These are phyloP conservation scores for Penicillium polonicum DNA, from an alignment of 2,329 filamentous ascomycete species.

Conservation along the genomic window DNA sequence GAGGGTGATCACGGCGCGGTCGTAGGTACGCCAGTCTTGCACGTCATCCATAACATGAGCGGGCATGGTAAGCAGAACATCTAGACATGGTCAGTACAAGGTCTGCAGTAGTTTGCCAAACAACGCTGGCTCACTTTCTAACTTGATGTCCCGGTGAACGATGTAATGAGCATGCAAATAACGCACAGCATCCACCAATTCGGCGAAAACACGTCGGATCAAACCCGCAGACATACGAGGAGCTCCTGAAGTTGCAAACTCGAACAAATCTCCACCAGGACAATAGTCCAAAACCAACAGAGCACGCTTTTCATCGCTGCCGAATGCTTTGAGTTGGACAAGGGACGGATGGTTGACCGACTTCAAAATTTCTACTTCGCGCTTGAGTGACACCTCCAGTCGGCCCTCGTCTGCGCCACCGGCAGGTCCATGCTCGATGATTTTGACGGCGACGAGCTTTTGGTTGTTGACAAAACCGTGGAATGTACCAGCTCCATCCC, in stretches of 20 bases:
- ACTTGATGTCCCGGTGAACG: constrained; percentile 95
- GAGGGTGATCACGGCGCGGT: constrained; percentile 79
- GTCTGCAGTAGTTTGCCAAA: constrained; percentile 4
- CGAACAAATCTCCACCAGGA: constrained; percentile 91
- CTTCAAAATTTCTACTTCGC: constrained; percentile 92
- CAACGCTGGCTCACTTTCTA: constrained; percentile 71
- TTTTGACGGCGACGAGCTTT: constrained; percentile 88
- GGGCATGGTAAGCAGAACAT: constrained; percentile 86
- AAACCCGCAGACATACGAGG: constrained; percentile 66
- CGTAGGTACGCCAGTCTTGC: constrained; percentile 71
- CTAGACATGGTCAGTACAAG: constrained; percentile 47
- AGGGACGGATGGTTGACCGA: constrained; percentile 84
- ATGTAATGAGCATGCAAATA: constrained; percentile 85
- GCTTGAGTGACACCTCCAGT: constrained; percentile 87
- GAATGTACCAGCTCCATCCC: constrained; percentile 14
- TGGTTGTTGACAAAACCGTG: constrained; percentile 56
- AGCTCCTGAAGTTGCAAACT: constrained; percentile 74
- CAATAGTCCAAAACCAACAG: constrained; percentile 88
- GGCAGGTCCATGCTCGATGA: constrained; percentile 90
- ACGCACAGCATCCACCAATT: constrained; percentile 77
- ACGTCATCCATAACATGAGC: constrained; percentile 64
- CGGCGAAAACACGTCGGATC: constrained; percentile 82
- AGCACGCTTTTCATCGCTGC: constrained; percentile 75
- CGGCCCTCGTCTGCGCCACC: constrained; percentile 91
- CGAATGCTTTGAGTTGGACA: constrained; percentile 89